phyloP scores from a whole-genome alignment of 108 stramenopile genomes.

The Aurantiochytrium sp. region DNA sequence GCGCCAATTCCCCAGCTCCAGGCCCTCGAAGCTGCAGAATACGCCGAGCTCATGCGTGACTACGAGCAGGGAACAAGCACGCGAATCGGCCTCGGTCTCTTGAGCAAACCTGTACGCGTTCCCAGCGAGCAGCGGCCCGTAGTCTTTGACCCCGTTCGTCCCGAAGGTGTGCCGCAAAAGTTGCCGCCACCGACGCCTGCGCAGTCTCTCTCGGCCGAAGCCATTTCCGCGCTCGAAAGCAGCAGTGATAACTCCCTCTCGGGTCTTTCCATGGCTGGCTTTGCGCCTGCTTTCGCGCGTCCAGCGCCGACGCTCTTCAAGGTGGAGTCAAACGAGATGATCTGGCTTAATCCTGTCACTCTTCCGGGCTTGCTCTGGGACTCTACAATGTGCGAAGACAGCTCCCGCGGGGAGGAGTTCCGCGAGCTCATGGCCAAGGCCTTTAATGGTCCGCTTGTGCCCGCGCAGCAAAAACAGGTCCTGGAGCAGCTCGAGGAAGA shows the following conservation, averaged over 20 bases:
- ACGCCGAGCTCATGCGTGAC: neutral
- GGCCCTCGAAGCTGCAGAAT: neutral
- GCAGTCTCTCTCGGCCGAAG: slow-evolving; percentile 18
- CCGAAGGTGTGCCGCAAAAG: neutral
- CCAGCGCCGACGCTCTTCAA: slow-evolving; percentile 39
- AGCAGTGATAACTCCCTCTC: slow-evolving; percentile 12
- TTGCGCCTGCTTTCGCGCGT: slow-evolving; percentile 39
- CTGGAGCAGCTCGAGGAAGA: slow-evolving; percentile 35
- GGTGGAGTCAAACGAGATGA: slow-evolving; percentile 29
- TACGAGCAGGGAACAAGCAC: neutral
- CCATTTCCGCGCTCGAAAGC: slow-evolving; percentile 27
- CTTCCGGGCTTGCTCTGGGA: slow-evolving; percentile 51
- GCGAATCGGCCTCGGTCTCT: neutral
- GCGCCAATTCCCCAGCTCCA: neutral
- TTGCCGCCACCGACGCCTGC: neutral
- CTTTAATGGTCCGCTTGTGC: slow-evolving; percentile 40
- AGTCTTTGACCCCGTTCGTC: neutral
- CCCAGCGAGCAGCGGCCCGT: neutral
- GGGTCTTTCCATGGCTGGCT: slow-evolving; percentile 22
- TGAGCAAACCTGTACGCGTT: neutral
- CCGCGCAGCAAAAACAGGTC: slow-evolving; percentile 38
- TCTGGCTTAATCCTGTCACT: slow-evolving; percentile 47
- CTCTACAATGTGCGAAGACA: slow-evolving; percentile 34
- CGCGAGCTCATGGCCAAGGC: slow-evolving; percentile 45
- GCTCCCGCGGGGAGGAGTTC: slow-evolving; percentile 32